These are phyloP conservation scores for Hortaea werneckii DNA, from an alignment of 2,329 filamentous ascomycete genomes.

Conservation along the genomic window DNA sequence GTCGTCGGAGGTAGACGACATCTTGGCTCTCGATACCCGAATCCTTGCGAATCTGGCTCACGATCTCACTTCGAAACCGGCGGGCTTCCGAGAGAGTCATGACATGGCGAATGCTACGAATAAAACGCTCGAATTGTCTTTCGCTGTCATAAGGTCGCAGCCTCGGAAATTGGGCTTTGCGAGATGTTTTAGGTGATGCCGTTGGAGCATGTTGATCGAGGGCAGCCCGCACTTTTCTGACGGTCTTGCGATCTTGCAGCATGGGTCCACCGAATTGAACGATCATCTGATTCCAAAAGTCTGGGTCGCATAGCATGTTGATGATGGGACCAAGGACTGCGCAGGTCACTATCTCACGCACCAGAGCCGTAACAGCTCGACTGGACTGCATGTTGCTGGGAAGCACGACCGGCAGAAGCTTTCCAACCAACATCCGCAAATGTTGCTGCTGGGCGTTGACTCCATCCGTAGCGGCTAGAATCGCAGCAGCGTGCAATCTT, in stretches of 20 bases:
- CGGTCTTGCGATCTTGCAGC: slow-evolving; percentile 90
- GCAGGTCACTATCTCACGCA: slow-evolving; percentile 86
- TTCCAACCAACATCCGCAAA: slow-evolving; percentile 62
- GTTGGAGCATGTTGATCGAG: slow-evolving; percentile 88
- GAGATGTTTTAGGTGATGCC: slow-evolving; percentile 39
- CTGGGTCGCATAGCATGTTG: slow-evolving; percentile 73
- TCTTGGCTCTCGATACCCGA: slow-evolving; percentile 69
- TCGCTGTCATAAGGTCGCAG: slow-evolving; percentile 77
- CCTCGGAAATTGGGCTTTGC: slow-evolving; percentile 58
- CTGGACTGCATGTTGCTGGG: slow-evolving; percentile 67
- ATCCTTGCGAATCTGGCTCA: slow-evolving; percentile 83
- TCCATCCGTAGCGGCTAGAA: slow-evolving; percentile 71
- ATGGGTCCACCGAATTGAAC: slow-evolving; percentile 66
- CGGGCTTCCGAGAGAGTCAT: slow-evolving; percentile 88
- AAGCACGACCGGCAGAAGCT: slow-evolving; percentile 64
- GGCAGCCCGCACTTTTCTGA: slow-evolving; percentile 80
- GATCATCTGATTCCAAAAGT: slow-evolving; percentile 95
- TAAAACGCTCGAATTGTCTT: slow-evolving; percentile 86
- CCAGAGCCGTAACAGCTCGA: slow-evolving; percentile 65
- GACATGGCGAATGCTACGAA: slow-evolving; percentile 76
- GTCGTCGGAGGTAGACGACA: slow-evolving; percentile 71
- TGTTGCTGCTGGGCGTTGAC: slow-evolving; percentile 83
- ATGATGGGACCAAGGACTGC: slow-evolving; percentile 78
- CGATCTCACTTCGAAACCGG: slow-evolving; percentile 81
- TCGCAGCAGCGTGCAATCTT: slow-evolving; percentile 76